Base-by-base conservation (phyloP, 225 moss, liverwort and hornwort genomes). In the Thuidium tamariscinum region DNA sequence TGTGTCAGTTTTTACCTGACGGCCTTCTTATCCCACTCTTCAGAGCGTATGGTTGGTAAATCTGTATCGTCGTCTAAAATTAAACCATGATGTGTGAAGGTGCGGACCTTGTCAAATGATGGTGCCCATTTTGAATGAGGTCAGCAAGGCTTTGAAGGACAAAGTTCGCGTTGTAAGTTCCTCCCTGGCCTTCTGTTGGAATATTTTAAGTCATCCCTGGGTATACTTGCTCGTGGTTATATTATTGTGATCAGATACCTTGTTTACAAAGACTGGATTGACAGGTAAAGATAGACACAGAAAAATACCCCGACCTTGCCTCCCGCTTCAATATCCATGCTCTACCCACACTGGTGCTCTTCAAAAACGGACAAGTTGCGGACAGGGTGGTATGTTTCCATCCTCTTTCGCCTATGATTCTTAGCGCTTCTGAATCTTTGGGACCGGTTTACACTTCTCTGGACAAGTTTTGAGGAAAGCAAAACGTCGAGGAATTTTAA, bases 71-170 rank as follows among this genome's bases (percentile, higher is more conserved):
- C 81, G 57, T 77, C 52, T 83, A 57, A 83, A 52, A 42, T 71
- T 59, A 54, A 77, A 52, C 61, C 48, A 26, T 57, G 62, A 55
- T 84, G 60, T 68, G 84, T 86, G 90, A 85, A 99, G 97, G 99
- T 99, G 99, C 85, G 99, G 99, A 74, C 99, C 99, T 62, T 99
- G 99, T 85, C 99, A 99, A 77, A 88, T 94, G 80, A 99, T 99
- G 99, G 95, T 94, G 88, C 95, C 99, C n/a, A 89, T 99, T 92
- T 81, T 97, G 63, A 92, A 89, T 36, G 93, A 97, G 55, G 99
- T 97, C 84, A 93, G 92, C 83, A 57, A 64, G 29, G 88, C 83
- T 59, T 87, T 99, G 94, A 94, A 93, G 88, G 93, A 94, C 64
- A 92, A 93, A 91, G 85, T 99, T 88, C 95, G 91, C 63, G 87